A percentile compares a stretch with the other conserved stretches of the same genome.
Conservation (phyloP, 148 eudicot genomes). For the Arctostaphylos glauca region DNA sequence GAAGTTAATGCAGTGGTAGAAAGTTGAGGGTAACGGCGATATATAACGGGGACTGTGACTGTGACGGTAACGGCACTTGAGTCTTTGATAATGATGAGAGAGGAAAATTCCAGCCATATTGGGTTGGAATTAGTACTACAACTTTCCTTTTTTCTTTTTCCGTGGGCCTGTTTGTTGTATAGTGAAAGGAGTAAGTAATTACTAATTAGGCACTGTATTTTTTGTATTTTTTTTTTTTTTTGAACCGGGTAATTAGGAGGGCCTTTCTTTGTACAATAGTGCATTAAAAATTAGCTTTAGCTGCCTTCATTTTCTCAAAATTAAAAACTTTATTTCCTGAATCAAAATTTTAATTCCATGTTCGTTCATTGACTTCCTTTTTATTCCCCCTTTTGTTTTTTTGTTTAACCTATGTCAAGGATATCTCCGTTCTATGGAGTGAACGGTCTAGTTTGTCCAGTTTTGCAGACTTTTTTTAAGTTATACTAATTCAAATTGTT, state of each 20-base stretch:
- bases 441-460: too few relatives aligned
- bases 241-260: background rate
- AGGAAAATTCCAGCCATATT: background rate
- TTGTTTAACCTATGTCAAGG: too few relatives aligned
- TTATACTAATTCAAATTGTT: too few relatives aligned
- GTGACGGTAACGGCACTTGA: conserved; percentile 29
- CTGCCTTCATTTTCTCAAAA: background rate
- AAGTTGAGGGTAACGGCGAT: conserved; percentile 15
- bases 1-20: conserved; percentile 18
- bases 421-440: too few relatives aligned
- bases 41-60: conserved; percentile 17
- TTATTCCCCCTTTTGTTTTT: background rate
- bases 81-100: conserved; percentile 2
- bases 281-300: background rate
- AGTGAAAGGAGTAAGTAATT: conserved; percentile 2
- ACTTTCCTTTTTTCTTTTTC: background rate
- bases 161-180: background rate
- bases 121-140: background rate
- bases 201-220: background rate
- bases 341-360: background rate
- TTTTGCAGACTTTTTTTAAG: too few relatives aligned
- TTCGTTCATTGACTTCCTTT: background rate
- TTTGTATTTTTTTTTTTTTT: too few relatives aligned
- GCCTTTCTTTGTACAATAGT: conserved; percentile 11
- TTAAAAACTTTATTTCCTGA: conserved; percentile 6